Conservation (phyloP, 1,139 yeast species). For the Nakaseomyces delphensis region DNA sequence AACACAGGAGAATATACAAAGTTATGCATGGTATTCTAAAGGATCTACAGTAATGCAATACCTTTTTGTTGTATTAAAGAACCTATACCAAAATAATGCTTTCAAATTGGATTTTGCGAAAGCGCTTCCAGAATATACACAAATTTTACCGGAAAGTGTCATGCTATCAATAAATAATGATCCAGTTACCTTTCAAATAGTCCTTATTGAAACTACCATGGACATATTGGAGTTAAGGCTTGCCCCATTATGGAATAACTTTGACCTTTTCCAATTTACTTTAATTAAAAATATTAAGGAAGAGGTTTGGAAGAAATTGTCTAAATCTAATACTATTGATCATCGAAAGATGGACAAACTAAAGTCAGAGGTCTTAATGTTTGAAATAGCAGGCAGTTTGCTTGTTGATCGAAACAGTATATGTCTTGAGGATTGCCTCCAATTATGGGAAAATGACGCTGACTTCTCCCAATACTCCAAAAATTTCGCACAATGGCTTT, state of each 20-base stretch:
- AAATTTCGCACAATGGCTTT: slow-evolving; percentile 19
- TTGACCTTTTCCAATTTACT: slow-evolving; percentile 21
- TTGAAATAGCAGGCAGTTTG: slow-evolving; percentile 13
- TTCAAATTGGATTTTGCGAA: slow-evolving; percentile 10
- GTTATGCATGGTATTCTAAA: slow-evolving; percentile 22
- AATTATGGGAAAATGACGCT: slow-evolving; percentile 15
- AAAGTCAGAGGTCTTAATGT: slow-evolving; percentile 12
- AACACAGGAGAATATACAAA: slow-evolving; percentile 15
- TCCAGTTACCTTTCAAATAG: slow-evolving; percentile 15
- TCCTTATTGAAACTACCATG: slow-evolving; percentile 20
- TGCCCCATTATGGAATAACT: slow-evolving; percentile 23
- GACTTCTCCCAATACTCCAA: slow-evolving; percentile 10
- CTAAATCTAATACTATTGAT: slow-evolving; percentile 6
- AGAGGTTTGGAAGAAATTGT: slow-evolving; percentile 18
- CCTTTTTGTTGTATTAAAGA: slow-evolving; percentile 22
- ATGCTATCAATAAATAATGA: slow-evolving; percentile 13
- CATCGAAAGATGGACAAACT: slow-evolving; percentile 7
- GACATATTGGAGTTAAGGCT: slow-evolving; percentile 19
- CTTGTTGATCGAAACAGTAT: slow-evolving; percentile 13
- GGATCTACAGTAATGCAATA: slow-evolving; percentile 30
- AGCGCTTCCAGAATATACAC: slow-evolving; percentile 9
- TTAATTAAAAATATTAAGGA: slow-evolving; percentile 22
- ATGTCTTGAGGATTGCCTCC: slow-evolving; percentile 16
- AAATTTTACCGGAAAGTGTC: slow-evolving; percentile 15
- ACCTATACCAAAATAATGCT: slow-evolving; percentile 17